A percentile compares a stretch with the other conserved stretches of the same genome.
phyloP scores from a whole-genome alignment of 2,329 filamentous ascomycete genomes.

The Ophidiomyces ophidiicola region DNA sequence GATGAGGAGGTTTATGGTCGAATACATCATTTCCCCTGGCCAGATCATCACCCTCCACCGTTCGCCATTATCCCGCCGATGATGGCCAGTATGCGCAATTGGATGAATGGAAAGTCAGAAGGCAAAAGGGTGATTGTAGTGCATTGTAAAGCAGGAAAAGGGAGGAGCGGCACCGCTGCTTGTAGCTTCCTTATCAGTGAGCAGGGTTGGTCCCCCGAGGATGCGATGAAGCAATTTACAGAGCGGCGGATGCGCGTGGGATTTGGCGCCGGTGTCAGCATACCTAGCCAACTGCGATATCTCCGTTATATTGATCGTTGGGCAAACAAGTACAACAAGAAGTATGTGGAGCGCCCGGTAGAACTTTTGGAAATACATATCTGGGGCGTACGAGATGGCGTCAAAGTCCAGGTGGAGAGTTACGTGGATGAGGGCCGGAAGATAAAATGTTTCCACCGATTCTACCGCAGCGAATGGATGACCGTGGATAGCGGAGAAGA shows the following conservation, averaged over 20 bases:
- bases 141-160: conserved; percentile 96
- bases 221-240: conserved; percentile 59
- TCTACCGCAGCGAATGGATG: conserved; percentile 56
- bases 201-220: conserved; percentile 55
- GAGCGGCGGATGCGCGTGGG: conserved; percentile 75
- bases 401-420: conserved; percentile 75
- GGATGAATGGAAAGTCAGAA: conserved; percentile 45
- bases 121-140: conserved; percentile 65
- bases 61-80: conserved; percentile 81
- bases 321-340: conserved; percentile 57
- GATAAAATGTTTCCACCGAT: conserved; percentile 74
- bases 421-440: conserved; percentile 79
- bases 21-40: conserved; percentile 87
- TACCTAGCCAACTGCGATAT: conserved; percentile 82
- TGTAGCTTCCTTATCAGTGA: conserved; percentile 87
- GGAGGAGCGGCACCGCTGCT: conserved; percentile 73
- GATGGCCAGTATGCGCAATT: conserved; percentile 84
- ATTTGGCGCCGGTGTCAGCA: conserved; percentile 82
- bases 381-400: conserved; percentile 76
- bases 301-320: conserved; percentile 80
- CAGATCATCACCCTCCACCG: conserved; percentile 91
- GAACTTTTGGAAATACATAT: conserved; percentile 82
- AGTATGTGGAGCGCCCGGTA: conserved; percentile 68
- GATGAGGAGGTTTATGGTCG: conserved; percentile 77
- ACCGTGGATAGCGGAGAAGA: conserved; percentile 39